These are phyloP conservation scores for Cryptococcus sp. DNA, from an alignment of 1,284 basidiomycete species.

Conservation along the genomic window DNA sequence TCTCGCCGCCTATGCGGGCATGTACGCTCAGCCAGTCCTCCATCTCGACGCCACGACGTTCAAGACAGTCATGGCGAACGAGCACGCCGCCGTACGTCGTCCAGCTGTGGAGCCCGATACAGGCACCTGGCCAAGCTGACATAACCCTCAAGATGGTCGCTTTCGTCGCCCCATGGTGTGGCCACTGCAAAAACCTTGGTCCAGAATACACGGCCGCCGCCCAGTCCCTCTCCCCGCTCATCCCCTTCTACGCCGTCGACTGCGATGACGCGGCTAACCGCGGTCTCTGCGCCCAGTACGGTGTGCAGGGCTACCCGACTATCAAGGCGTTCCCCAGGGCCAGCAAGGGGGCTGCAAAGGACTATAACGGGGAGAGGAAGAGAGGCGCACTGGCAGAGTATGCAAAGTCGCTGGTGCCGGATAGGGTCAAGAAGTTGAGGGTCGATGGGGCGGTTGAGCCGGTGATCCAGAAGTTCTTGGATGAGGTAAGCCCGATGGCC, in stretches of 20 bases:
- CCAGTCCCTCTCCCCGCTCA: conserved; percentile 69
- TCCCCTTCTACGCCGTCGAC: conserved; percentile 86
- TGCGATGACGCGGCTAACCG: conserved; percentile 84
- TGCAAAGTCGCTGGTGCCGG: conserved; percentile 70
- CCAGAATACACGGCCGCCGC: conserved; percentile 85
- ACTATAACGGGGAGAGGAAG: conserved; percentile 71
- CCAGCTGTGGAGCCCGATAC: background rate
- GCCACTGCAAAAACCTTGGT: conserved; percentile 79
- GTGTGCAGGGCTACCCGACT: conserved; percentile 90
- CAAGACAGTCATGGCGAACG: conserved; percentile 68
- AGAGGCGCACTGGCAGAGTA: conserved; percentile 72
- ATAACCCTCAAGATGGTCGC: conserved; percentile 59
- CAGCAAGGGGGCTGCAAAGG: conserved; percentile 60
- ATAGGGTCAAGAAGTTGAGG: conserved; percentile 60
- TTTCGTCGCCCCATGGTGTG: conserved; percentile 78
- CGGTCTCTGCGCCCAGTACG: conserved; percentile 73
- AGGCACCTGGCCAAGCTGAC: background rate
- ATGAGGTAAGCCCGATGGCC: conserved; percentile 28
- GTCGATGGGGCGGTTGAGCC: conserved; percentile 52
- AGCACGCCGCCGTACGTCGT: conserved; percentile 57
- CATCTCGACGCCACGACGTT: conserved; percentile 70
- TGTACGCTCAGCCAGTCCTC: conserved; percentile 73
- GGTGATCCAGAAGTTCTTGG: conserved; percentile 32
- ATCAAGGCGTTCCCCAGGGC: conserved; percentile 82
- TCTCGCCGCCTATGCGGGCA: conserved; percentile 63